Evolutionary conservation across 352 stramenopile species (phyloP), one percentile per base, ranked within the genome.

Genomic region (Globisporangium sylvaticum): DNA sequence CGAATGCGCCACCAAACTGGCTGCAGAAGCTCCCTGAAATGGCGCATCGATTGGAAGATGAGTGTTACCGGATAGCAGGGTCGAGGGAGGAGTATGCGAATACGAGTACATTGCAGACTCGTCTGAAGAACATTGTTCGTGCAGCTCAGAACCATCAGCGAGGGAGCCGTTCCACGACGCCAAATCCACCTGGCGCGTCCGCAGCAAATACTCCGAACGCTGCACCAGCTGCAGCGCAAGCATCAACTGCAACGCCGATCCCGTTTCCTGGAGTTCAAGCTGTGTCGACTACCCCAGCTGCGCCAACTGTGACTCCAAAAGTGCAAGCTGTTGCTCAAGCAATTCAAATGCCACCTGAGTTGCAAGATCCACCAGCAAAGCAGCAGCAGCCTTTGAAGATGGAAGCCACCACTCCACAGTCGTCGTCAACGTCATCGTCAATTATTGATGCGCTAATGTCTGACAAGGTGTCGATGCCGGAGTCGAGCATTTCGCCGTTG

Each of bases 11-110:
- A 4, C 79, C 94, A 27, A 97, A 98, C 71, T 99, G 97, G 97
- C 76, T 99, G 52, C 91, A 98, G 65, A 98, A 98, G 70, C 81
- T 99, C 22, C 96, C 96, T 0, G 94, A 99, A 71, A 99, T 99
- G 97, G 97, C 97, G 1, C 96, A 98, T 67, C 88, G 96, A 54
- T 80, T 99, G 46, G 97, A 99, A 73, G 96, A 99, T 64, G 97
- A 96, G 65, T 92, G 98, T 57, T 99, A 99, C 68, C 88, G 87
- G 4, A 92, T 92, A 72, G 78, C 97, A 74, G 48, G 78, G 42
- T 78, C 88, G 56, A 65, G 97, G 60, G 94, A 98, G 58, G 95
- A 98, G 55, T 99, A 99, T 68, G 96, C 96, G 54, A 97, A 99
- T 78, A 93, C 86, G 18, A 85, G 74, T 31, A 99, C 96, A 20